Evolutionary conservation across 495 filamentous ascomycete species (phyloP).

Genomic region (Aspergillus diversus): DNA sequence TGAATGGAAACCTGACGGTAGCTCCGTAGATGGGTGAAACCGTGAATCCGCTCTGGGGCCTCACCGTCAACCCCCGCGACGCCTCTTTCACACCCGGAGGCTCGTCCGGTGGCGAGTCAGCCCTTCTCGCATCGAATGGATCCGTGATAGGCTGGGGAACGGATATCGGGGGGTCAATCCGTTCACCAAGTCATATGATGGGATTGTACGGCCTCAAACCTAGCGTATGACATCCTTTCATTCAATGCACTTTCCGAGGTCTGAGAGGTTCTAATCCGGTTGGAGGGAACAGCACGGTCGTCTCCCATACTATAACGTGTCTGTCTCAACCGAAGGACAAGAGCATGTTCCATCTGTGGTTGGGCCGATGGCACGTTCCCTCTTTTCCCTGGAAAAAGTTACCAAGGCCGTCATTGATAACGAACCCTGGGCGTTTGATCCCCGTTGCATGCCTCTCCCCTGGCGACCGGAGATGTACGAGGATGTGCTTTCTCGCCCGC

Average conservation of each 20-base stretch:
- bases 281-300: conserved; percentile 38
- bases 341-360: conserved; percentile 55
- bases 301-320: conserved; percentile 48
- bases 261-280: too few relatives aligned
- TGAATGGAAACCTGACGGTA: conserved; percentile 23
- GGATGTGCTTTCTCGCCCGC: conserved; percentile 39
- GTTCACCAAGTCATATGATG: conserved; percentile 57
- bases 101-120: conserved; percentile 66
- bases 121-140: conserved; percentile 60
- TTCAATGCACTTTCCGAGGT: background rate
- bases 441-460: conserved; percentile 48
- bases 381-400: conserved; percentile 41
- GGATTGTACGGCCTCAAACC: conserved; percentile 62
- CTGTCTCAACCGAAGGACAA: conserved; percentile 54
- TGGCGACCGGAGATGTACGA: conserved; percentile 46
- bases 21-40: conserved; percentile 51
- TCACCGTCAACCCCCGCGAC: conserved; percentile 52
- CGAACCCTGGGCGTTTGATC: conserved; percentile 48
- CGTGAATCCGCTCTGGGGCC: conserved; percentile 57
- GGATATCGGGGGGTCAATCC: conserved; percentile 62
- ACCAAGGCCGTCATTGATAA: conserved; percentile 39
- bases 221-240: conserved; percentile 44
- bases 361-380: conserved; percentile 51
- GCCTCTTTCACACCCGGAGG: conserved; percentile 56
- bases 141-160: conserved; percentile 66